Percentiles rank a stretch among this genome's conserved stretches.
Evolutionary conservation across 192 early-diverging fungal species (phyloP).

Genomic region (Cladochytrium replicatum): DNA sequence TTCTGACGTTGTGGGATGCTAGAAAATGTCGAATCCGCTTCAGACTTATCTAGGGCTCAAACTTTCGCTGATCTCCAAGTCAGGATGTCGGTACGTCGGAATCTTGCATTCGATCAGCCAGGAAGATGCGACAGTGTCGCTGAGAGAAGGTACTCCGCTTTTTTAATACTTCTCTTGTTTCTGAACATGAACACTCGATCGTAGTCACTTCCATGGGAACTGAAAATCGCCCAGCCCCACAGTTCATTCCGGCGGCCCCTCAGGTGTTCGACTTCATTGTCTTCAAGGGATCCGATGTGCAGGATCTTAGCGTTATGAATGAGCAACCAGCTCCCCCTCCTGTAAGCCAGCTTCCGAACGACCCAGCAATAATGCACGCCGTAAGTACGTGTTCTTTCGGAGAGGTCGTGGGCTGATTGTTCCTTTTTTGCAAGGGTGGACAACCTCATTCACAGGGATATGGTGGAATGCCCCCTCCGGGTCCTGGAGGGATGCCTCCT

Average conservation of each 20-base stretch:
- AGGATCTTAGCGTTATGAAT: constrained; percentile 63
- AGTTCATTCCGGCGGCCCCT: constrained; percentile 62
- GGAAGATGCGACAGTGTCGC: constrained; percentile 75
- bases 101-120: constrained; percentile 80
- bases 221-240: constrained; percentile 2
- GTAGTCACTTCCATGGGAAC: background rate
- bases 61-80: constrained; percentile 72
- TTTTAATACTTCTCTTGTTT: constrained; percentile 9
- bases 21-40: too few species aligned
- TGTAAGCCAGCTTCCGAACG: constrained; percentile 56
- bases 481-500: too few species aligned
- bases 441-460: too few species aligned
- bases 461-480: too few species aligned
- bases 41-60: constrained; percentile 46
- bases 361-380: constrained; percentile 71
- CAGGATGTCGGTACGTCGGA: constrained; percentile 86
- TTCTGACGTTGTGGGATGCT: too few species aligned
- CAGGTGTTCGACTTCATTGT: constrained; percentile 86
- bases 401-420: background rate
- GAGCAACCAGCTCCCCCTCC: constrained; percentile 36
- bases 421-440: too few species aligned
- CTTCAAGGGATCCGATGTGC: constrained; percentile 88
- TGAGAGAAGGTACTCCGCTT: constrained; percentile 59
- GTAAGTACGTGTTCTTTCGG: constrained; percentile 11
- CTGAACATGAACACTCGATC: background rate